Base-by-base conservation (phyloP, 2,329 filamentous ascomycete species). In the Camptophora hylomeconis region DNA sequence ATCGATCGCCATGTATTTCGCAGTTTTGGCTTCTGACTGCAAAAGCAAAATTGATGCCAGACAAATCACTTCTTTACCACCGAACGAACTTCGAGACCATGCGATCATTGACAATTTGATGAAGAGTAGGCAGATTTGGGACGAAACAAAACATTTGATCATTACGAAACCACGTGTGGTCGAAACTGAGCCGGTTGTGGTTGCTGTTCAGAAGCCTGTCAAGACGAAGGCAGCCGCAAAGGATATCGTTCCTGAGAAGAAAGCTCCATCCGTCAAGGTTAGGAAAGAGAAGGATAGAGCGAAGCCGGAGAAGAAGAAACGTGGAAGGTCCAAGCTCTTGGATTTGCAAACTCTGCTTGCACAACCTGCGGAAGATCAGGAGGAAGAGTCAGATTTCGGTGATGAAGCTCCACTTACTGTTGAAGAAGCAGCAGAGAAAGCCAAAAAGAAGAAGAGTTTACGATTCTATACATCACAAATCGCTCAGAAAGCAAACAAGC, bases 381-480 rank as follows among this genome's bases (percentile, higher is more conserved):
- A 69, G 28, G 72, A 78, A 37, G 70, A 81, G 45, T 92, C 84
- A 3, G 89, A 98, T 60, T 87, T 98, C 50, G 89, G 87, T 44
- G 89, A 98, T 47, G 84, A 93, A 51, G 77, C 81, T 10, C 60
- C 65, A 3, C 69, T 95, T 34, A 82, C 84, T 30, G 73, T 75
- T 7, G 69, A 75, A 37, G 75, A 87, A 36, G 78, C 82, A 1
- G 80, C 80, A 22, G 82, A 92, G 47, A 98, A 98, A 58, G 80
- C 77, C 0, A 71, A 73, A 35, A 80, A 80, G 54, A 93, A 89
- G 66, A 93, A 92, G 65, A 83, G 74, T 40, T 69, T 98, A 33
- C 80, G 84, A 38, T 98, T 98, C 65, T 98, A 98, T 67, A 95
- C 92, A 2, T 93, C 86, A 3, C 89, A 98, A 52, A 89, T 98